Evolutionary conservation across 768 basidiomycete genomes (phyloP).

Genomic region (Infundibulicybe gibba): DNA sequence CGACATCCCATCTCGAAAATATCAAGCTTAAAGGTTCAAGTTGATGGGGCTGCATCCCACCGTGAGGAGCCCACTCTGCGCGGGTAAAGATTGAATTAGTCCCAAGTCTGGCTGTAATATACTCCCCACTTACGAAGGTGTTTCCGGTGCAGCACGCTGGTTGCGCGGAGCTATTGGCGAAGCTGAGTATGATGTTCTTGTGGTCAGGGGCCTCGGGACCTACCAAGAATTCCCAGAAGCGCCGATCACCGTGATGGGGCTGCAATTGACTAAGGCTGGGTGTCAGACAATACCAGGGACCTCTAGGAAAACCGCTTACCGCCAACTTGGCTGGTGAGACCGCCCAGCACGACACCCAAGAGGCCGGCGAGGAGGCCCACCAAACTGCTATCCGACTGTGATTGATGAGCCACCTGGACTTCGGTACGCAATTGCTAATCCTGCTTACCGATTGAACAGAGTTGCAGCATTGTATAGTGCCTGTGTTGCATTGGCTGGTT

Average conservation of each 20-base stretch:
- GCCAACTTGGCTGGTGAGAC: slow-evolving; percentile 8
- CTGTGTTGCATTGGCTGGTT: slow-evolving; percentile 10
- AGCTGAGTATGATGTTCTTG: neutral
- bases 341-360: slow-evolving; percentile 3
- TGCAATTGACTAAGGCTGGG: neutral
- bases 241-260: neutral
- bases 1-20: too few species aligned
- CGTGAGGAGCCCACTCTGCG: slow-evolving; percentile 4
- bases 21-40: slow-evolving; percentile 1
- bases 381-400: too few species aligned
- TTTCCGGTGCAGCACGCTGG: slow-evolving; percentile 3
- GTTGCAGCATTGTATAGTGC: slow-evolving; percentile 14
- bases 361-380: slow-evolving; percentile 1
- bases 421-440: too few species aligned
- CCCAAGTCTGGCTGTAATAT: neutral
- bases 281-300: neutral
- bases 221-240: neutral
- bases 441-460: slow-evolving; percentile 6
- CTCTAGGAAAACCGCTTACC: slow-evolving; percentile 1
- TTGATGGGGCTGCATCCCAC: slow-evolving; percentile 7
- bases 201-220: neutral
- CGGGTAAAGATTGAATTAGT: neutral
- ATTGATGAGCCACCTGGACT: too few species aligned
- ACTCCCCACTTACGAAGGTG: neutral
- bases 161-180: neutral